These are phyloP conservation scores for Ehretia macrophylla DNA, from an alignment of 257 asterid species.

Conservation along the genomic window DNA sequence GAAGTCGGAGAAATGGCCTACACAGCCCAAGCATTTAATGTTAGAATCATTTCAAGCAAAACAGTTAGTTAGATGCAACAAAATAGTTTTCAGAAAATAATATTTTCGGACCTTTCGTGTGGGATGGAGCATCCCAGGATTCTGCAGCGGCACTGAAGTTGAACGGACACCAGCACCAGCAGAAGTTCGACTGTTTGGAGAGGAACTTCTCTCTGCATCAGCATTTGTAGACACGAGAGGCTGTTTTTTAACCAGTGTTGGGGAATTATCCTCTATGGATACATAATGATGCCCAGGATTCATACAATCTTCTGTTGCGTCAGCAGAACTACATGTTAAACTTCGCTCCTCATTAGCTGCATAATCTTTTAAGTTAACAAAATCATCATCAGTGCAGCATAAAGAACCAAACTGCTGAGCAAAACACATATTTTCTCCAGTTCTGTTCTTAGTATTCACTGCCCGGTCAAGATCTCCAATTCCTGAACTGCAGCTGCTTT, in stretches of 20 bases:
- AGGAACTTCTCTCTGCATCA: constrained; percentile 29
- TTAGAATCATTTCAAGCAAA: constrained; percentile 12
- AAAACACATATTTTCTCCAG: constrained; percentile 21
- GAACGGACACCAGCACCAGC: constrained; percentile 26
- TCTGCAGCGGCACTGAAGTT: constrained; percentile 28
- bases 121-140: constrained; percentile 72
- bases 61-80: constrained; percentile 2
- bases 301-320: constrained; percentile 20
- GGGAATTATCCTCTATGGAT: constrained; percentile 21
- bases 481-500: constrained; percentile 22
- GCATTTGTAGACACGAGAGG: constrained; percentile 19
- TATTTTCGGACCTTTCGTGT: constrained; percentile 58
- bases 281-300: constrained; percentile 19
- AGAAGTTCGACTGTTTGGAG: constrained; percentile 25
- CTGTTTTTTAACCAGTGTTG: constrained; percentile 27
- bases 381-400: constrained; percentile 23
- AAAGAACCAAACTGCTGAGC: constrained; percentile 23
- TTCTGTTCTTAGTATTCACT: constrained; percentile 19
- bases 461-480: constrained; percentile 25
- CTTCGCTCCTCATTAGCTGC: constrained; percentile 30
- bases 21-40: constrained; percentile 16
- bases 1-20: constrained; percentile 82
- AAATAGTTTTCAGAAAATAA: constrained; percentile 20
- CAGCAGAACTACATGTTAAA: constrained; percentile 16
- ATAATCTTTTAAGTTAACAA: constrained; percentile 16